Conservation (phyloP, 169 alveolate genomes). For the Cryptosporidium ubiquitum region DNA sequence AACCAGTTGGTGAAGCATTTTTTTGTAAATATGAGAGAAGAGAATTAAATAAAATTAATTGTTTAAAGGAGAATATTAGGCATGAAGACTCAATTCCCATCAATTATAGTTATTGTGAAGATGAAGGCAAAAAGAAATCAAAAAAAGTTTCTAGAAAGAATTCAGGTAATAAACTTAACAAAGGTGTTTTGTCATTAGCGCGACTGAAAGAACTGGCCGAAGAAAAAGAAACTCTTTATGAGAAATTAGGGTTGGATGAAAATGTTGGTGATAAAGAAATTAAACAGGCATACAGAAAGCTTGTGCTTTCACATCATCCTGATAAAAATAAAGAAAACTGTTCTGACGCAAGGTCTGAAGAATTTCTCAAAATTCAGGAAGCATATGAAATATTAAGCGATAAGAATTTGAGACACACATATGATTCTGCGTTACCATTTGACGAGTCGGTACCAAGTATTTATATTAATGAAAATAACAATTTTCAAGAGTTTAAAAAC, state of each 20-base stretch:
- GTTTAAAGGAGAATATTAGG: not conserved
- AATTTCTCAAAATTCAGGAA: slow-evolving; percentile 89
- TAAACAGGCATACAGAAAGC: slow-evolving; percentile 80
- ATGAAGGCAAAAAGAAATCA: not conserved
- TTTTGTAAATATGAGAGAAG: slow-evolving; percentile 24
- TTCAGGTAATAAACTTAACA: not conserved
- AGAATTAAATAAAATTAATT: not conserved
- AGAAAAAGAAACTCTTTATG: slow-evolving; percentile 72
- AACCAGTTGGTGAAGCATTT: slow-evolving; percentile 68
- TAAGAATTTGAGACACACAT: slow-evolving; percentile 86
- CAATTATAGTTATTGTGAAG: not conserved
- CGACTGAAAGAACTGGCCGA: slow-evolving; percentile 37
- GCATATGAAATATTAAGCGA: slow-evolving; percentile 92
- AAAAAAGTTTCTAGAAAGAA: not conserved
- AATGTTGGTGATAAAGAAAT: slow-evolving; percentile 78
- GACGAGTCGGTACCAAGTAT: slow-evolving; percentile 92
- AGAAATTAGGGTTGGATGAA: slow-evolving; percentile 77
- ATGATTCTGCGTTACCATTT: slow-evolving; percentile 92
- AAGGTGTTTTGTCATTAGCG: not conserved
- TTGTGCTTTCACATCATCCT: slow-evolving; percentile 81
- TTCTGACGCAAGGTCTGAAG: slow-evolving; percentile 24
- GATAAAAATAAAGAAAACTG: slow-evolving; percentile 78
- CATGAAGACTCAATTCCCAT: not conserved
- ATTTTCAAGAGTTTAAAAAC: slow-evolving; percentile 78
- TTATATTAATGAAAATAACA: slow-evolving; percentile 80